phyloP scores from a whole-genome alignment of 345 rosid species.

The Gossypium thurberi region DNA sequence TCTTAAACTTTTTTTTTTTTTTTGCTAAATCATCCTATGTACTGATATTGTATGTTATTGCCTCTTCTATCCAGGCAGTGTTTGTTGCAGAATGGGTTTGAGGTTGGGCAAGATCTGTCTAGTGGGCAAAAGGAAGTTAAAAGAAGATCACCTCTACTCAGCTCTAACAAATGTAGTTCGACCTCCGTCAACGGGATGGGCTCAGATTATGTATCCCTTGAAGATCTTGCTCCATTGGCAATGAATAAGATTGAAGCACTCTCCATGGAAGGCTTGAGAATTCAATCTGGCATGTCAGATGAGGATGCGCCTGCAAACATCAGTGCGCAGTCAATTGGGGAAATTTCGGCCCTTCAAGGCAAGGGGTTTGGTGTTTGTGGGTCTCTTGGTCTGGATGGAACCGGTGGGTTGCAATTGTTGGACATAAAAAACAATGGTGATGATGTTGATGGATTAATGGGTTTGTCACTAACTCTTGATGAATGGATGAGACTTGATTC shows the following conservation, averaged over 20 bases:
- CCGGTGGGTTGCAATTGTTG: constrained; percentile 78
- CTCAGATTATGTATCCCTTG: constrained; percentile 78
- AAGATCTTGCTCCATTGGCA: constrained; percentile 95
- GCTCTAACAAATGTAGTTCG: constrained; percentile 32
- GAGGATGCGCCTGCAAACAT: constrained; percentile 73
- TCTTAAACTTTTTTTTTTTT: not conserved
- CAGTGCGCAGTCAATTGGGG: constrained; percentile 58
- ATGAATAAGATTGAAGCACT: constrained; percentile 97
- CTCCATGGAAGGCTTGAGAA: constrained; percentile 87
- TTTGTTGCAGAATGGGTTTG: constrained; percentile 32
- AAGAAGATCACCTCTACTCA: constrained; percentile 32
- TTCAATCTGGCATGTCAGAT: constrained; percentile 81
- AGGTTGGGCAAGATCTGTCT: constrained; percentile 28
- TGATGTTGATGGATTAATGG: constrained; percentile 75
- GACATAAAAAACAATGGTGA: constrained; percentile 49
- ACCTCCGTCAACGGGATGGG: constrained; percentile 35
- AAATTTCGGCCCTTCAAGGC: constrained; percentile 68
- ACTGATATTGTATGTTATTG: constrained; percentile 15
- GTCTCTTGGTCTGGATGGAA: constrained; percentile 71
- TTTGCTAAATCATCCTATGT: constrained; percentile 1
- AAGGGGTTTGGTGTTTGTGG: constrained; percentile 48
- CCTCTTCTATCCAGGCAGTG: constrained; percentile 40
- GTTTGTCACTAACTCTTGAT: constrained; percentile 78
- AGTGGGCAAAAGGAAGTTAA: constrained; percentile 28
- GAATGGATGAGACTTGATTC: constrained; percentile 94